Conservation (phyloP, 192 early-diverging fungal species). For the Podila clonocystis region DNA sequence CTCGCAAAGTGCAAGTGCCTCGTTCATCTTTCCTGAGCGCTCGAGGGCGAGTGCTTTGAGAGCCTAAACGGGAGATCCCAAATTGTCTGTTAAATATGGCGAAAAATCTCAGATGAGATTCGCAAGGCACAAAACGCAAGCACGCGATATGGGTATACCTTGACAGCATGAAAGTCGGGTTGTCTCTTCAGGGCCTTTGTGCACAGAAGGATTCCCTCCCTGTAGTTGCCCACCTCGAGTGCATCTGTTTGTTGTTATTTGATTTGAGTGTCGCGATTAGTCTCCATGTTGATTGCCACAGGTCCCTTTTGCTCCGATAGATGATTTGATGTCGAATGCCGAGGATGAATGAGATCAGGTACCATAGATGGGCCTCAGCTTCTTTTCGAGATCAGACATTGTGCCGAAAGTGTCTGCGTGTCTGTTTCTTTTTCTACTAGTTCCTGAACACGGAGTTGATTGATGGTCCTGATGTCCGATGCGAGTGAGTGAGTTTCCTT, state of each 20-base stretch:
- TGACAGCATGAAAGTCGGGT: slow-evolving; percentile 67
- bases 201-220: slow-evolving; percentile 66
- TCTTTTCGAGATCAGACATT: slow-evolving; percentile 57
- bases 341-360: slow-evolving; percentile 9
- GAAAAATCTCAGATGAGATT: not conserved
- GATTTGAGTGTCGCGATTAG: too few species aligned
- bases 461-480: too few species aligned
- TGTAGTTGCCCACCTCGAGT: slow-evolving; percentile 73
- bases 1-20: slow-evolving; percentile 69
- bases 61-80: slow-evolving; percentile 55
- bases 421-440: not conserved
- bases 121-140: not conserved
- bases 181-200: slow-evolving; percentile 80
- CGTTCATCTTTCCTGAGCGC: slow-evolving; percentile 68
- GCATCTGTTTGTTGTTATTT: slow-evolving; percentile 55
- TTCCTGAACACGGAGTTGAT: not conserved
- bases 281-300: not conserved
- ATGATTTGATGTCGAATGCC: not conserved
- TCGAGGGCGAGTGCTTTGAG: slow-evolving; percentile 80
- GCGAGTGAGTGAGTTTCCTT: too few species aligned
- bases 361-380: slow-evolving; percentile 72
- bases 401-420: not conserved
- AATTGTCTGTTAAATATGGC: not conserved
- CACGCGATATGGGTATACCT: slow-evolving; percentile 55
- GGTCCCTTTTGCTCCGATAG: not conserved